These are phyloP conservation scores for Ophiostoma populinum DNA, from an alignment of 2,329 filamentous ascomycete genomes.

Conservation along the genomic window DNA sequence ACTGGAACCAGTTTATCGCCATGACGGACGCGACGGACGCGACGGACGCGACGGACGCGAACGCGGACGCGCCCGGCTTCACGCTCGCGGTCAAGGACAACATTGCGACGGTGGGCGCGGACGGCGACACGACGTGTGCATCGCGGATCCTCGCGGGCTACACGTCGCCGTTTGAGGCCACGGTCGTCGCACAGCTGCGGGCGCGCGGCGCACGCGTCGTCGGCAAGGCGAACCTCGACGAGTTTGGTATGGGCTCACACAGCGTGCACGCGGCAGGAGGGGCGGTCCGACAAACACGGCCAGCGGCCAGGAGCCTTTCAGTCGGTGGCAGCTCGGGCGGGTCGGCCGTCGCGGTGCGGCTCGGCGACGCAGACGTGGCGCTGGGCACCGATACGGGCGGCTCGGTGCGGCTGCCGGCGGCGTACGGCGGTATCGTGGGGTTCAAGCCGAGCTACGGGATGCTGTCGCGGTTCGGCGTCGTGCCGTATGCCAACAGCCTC, in stretches of 20 bases:
- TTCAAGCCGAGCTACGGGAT: slow-evolving; percentile 89
- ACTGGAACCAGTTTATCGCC: slow-evolving; percentile 13
- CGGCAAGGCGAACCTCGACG: slow-evolving; percentile 83
- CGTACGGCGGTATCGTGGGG: slow-evolving; percentile 67
- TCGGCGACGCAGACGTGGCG: slow-evolving; percentile 40
- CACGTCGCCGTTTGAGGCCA: slow-evolving; percentile 62
- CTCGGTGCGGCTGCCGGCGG: slow-evolving; percentile 71
- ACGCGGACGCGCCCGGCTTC: slow-evolving; percentile 15
- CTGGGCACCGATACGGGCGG: slow-evolving; percentile 90
- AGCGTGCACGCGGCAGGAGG: slow-evolving; percentile 16
- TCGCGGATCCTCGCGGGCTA: slow-evolving; percentile 55
- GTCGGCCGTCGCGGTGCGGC: slow-evolving; percentile 68
- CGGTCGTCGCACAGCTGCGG: slow-evolving; percentile 52
- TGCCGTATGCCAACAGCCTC: slow-evolving; percentile 82
- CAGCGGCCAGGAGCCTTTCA: slow-evolving; percentile 28
- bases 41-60: neutral
- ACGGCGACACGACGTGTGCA: slow-evolving; percentile 55
- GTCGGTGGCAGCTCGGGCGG: slow-evolving; percentile 86
- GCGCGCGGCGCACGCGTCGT: slow-evolving; percentile 42
- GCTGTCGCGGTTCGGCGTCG: slow-evolving; percentile 68
- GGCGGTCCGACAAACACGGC: slow-evolving; percentile 10
- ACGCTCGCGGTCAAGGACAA: slow-evolving; percentile 56
- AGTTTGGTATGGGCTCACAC: slow-evolving; percentile 24
- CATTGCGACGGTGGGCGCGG: slow-evolving; percentile 41
- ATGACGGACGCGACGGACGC: neutral